Base-by-base conservation (phyloP, 2,329 filamentous ascomycete genomes). In the Hymenoscyphus linearis region DNA sequence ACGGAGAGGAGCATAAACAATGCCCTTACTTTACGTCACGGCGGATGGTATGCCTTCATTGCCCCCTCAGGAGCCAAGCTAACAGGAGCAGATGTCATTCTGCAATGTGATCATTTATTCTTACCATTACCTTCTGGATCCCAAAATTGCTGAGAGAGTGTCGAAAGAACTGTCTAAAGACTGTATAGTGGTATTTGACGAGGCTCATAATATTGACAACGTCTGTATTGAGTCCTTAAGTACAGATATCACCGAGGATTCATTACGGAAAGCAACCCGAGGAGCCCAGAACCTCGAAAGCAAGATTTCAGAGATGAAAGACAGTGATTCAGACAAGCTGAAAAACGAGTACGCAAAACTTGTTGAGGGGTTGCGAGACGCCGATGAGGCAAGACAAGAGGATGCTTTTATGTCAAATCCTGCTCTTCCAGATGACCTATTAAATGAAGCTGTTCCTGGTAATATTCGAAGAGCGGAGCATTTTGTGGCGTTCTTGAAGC, bases 51-150 rank as follows among this genome's bases (percentile, higher is more conserved):
- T 22, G 59, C 36, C 22, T 53, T 44, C 4, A 22, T 18, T 50
- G 37, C 22, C n/a, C 26, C 18, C 18, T 56, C 13, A n/a, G 50
- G 26, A 22, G 31, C 36, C 36, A 63, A 71, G 69, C 60, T 44
- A 31, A 35, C 9, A n/a, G 10, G 4, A 25, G 9, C 22, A 92
- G 89, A 98, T 99, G 93, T 89, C 95, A 70, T 98, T 93, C 73
- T 99, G 95, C 82, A 98, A 99, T 74, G 92, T 99, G 72, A 97
- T 99, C 71, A 99, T 99, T 68, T 99, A 99, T 78, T 99, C 95
- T 0, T 99, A 99, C 73, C 95, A 99, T 75, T 99, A 99, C 72
- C 84, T 99, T 2, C 84, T 99, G 16, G 96, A 99, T 70, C 95
- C 95, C 2, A 99, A 99, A 74, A 99, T 99, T 70, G 95, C 95